Evolutionary conservation across 1,284 basidiomycete genomes (phyloP).

Genomic region (Cystobasidium sp.): DNA sequence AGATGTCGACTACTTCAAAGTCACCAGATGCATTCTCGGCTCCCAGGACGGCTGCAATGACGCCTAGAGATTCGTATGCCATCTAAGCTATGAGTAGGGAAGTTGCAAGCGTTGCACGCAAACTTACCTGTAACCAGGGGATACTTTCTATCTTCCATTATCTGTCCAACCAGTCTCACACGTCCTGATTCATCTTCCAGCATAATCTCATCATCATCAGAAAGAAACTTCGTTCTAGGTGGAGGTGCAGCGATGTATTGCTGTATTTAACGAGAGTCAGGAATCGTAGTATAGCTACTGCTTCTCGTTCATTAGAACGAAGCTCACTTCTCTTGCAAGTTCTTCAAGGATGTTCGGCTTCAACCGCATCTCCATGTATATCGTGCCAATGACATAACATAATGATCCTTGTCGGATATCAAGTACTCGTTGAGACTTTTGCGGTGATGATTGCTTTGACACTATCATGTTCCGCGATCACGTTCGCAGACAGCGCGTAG

Average conservation of each 20-base stretch:
- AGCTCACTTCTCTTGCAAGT: conserved; percentile 82
- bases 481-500: neutral
- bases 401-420: conserved; percentile 82
- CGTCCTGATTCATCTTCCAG: conserved; percentile 95
- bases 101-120: neutral
- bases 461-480: conserved; percentile 8
- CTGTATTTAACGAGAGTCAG: conserved; percentile 59
- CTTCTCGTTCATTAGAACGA: neutral
- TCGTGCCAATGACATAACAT: conserved; percentile 90
- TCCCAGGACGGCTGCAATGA: conserved; percentile 86
- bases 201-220: conserved; percentile 78
- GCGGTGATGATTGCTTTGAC: conserved; percentile 2
- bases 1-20: conserved; percentile 91
- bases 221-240: conserved; percentile 73
- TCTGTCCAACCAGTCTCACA: conserved; percentile 80
- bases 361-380: conserved; percentile 97
- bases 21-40: conserved; percentile 86
- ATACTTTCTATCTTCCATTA: conserved; percentile 58
- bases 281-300: neutral
- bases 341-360: conserved; percentile 98
- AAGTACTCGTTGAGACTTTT: conserved; percentile 77
- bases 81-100: neutral
- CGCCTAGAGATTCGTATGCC: conserved; percentile 58
- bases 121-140: conserved; percentile 72
- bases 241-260: conserved; percentile 86